phyloP scores from a whole-genome alignment of 805 yeast species.

The Yarrowia yakushimensis region DNA sequence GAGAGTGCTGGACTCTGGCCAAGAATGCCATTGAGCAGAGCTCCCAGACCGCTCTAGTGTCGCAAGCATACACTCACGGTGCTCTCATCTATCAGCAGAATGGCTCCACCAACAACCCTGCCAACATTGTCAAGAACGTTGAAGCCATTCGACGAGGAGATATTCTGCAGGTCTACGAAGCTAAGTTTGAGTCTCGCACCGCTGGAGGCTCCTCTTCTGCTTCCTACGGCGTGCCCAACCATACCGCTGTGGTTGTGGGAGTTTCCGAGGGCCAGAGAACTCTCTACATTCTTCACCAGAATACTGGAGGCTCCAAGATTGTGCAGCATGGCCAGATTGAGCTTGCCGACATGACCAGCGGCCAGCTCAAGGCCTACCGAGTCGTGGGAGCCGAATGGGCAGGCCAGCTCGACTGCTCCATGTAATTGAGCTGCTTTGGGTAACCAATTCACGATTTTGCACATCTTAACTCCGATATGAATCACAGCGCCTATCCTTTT shows the following conservation, averaged over 20 bases:
- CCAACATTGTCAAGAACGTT: slow-evolving; percentile 24
- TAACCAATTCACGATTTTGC: background rate
- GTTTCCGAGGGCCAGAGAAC: slow-evolving; percentile 30
- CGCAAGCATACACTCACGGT: slow-evolving; percentile 37
- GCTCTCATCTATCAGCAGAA: slow-evolving; percentile 32
- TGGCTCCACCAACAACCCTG: slow-evolving; percentile 24
- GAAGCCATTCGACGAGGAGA: slow-evolving; percentile 40
- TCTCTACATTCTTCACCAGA: slow-evolving; percentile 37
- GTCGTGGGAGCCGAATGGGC: slow-evolving; percentile 39
- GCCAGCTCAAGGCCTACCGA: slow-evolving; percentile 36
- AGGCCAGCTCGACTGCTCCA: slow-evolving; percentile 27
- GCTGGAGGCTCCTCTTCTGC: slow-evolving; percentile 29
- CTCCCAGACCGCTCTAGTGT: slow-evolving; percentile 32
- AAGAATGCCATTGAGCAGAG: slow-evolving; percentile 36
- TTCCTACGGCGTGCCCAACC: slow-evolving; percentile 38
- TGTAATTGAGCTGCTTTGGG: background rate
- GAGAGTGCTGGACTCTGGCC: slow-evolving; percentile 44
- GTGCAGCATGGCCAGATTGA: slow-evolving; percentile 36
- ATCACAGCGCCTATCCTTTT: background rate
- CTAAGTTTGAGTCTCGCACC: slow-evolving; percentile 30
- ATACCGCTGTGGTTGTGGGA: slow-evolving; percentile 38
- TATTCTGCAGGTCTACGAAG: slow-evolving; percentile 37
- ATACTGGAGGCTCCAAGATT: slow-evolving; percentile 35
- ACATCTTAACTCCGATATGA: background rate
- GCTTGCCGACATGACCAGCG: slow-evolving; percentile 34